Base-by-base conservation (phyloP, 306 rosid genomes). In the Echinosophora koreensis region DNA sequence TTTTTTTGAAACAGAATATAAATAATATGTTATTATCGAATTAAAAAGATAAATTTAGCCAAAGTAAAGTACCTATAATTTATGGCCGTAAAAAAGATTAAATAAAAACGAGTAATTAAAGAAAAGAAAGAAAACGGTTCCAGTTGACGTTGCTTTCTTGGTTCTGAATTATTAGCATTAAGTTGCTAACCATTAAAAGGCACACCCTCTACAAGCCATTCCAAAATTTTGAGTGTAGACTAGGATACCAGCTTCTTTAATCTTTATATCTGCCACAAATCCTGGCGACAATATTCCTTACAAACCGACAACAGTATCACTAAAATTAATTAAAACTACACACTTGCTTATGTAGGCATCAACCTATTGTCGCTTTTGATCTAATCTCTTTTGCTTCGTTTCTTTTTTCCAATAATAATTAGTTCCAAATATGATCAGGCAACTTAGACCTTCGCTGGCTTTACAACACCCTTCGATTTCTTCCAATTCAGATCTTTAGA, bases 241-340 rank as follows among this genome's bases (percentile, higher is more conserved):
- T 81, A 74, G 80, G 81, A 51, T 60, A 30, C 77, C 67, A 42
- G 16, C 32, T 68, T 39, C 63, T 50, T 50, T 69, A 60, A 59
- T 39, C 63, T 50, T 50, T 69, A 60, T 52, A 58, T 7, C 34
- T 81, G 72, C 84, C 73, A 75, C 84, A 75, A 81, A 68, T 68
- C 73, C 61, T 4, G 81, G 72, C 67, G 84, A 75, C 84, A 60
- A 81, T 81, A 81, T 81, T 74, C 84, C 81, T 75, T 34, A 60
- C 35, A 50, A 75, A 81, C 77, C 61, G 81, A 68, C 77, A 60
- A 73, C 14, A 68, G 55, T 17, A 69, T 28, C 65, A 27, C 71
- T 73, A 63, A 6, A 5, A 54, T 55, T 10, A 5, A 54, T 38
- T 59, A 32, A 37, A 32, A 28, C 56, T 13, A 63, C 6, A 49